Evolutionary conservation across 257 asterid genomes (phyloP), one percentile per base, ranked within the genome.

Genomic region (Leptodermis oblonga): DNA sequence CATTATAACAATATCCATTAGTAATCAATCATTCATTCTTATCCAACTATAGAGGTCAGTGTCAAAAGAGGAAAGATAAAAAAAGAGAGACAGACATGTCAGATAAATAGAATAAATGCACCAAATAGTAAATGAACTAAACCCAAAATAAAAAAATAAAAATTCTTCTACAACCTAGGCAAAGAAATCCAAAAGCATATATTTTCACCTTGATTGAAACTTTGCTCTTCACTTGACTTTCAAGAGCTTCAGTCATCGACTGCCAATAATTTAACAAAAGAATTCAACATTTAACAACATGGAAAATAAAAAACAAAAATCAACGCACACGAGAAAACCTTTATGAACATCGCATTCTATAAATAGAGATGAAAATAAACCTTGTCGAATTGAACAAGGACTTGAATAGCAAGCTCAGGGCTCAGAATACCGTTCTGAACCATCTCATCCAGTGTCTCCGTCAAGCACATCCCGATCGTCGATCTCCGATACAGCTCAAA

Each of bases 381-480:
- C 98, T 92, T 92, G 79, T 92, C 98, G 73, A 92, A 90, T 74
- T 92, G 98, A 76, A 92, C 86, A 65, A 92, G 95, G 75, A 90
- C 97, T 84, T 90, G 98, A 69, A 90, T 86, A 66, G 96, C 96
- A 51, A 84, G 86, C 71, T 90, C 96, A 5, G 98, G 97, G 83
- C 87, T 85, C 72, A 92, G 92, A 68, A 68, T 62, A 23, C 97
- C 97, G 2, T 74, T 75, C 5, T 86, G 78, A 23, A 90, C 96
- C 96, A 92, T 86, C 81, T 88, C 95, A 80, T 92, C 98, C 43
- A 90, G 92, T 37, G 97, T 84, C 62, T 90, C 96, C 13, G 95
- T 86, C 82, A 90, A 77, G 72, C 97, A 90, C 96, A 88, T 88
- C 62, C 98, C 98, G 65, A 90, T 85, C 54, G 98, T 88, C 5